A percentile compares a stretch with the other conserved stretches of the same genome.
Conservation (phyloP, 352 stramenopile genomes). For the Phytophthora cajani region DNA sequence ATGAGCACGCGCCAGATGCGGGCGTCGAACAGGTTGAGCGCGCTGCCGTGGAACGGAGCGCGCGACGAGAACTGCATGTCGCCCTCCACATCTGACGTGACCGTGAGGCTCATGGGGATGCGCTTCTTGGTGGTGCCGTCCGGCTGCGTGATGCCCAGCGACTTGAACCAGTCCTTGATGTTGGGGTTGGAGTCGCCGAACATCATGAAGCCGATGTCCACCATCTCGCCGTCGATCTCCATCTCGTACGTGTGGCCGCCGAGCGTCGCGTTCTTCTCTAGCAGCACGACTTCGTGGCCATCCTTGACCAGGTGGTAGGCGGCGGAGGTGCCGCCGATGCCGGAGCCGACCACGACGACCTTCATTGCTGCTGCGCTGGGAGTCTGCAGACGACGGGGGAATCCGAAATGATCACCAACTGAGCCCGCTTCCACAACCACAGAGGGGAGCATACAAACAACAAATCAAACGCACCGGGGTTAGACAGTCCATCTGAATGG, state of each 20-base stretch:
- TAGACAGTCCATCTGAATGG: constrained; percentile 22
- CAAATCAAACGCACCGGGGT: constrained; percentile 31
- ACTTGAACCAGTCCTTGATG: constrained; percentile 92
- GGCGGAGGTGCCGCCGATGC: constrained; percentile 84
- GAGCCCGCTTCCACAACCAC: constrained; percentile 27
- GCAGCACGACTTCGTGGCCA: constrained; percentile 80
- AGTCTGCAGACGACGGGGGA: not conserved
- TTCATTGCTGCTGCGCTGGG: constrained; percentile 57
- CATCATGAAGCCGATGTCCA: constrained; percentile 92
- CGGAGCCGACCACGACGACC: constrained; percentile 83
- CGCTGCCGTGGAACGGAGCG: constrained; percentile 67
- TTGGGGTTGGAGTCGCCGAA: constrained; percentile 91
- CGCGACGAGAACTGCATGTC: constrained; percentile 90
- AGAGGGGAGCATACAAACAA: constrained; percentile 36
- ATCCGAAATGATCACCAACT: constrained; percentile 32
- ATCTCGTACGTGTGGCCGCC: constrained; percentile 88
- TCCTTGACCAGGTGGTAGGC: constrained; percentile 87
- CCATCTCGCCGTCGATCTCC: constrained; percentile 86
- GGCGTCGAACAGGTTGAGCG: constrained; percentile 73
- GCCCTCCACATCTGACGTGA: constrained; percentile 80
- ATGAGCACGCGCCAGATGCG: constrained; percentile 86
- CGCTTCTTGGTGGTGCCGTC: constrained; percentile 87
- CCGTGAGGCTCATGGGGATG: constrained; percentile 89
- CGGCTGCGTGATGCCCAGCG: constrained; percentile 83
- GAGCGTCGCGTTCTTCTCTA: constrained; percentile 84